Evolutionary conservation across 228 moss, liverwort and hornwort species (phyloP).

Genomic region (Sphagnum magellanicum): DNA sequence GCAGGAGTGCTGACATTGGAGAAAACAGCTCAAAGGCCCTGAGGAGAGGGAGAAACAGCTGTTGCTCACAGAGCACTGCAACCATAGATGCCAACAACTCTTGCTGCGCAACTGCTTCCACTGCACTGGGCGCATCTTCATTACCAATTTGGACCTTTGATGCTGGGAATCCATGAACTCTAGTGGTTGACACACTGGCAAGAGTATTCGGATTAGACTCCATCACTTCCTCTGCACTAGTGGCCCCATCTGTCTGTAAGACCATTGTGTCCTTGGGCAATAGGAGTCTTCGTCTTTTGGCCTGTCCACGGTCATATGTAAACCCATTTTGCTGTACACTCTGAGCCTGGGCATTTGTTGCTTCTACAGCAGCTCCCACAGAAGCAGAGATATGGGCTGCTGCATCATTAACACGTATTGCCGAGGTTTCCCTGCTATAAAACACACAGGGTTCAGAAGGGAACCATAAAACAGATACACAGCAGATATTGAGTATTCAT

Average conservation of each 20-base stretch:
- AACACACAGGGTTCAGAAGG: too few species aligned
- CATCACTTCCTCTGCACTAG: slow-evolving; percentile 10
- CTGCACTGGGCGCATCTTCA: slow-evolving; percentile 25
- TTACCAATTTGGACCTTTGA: slow-evolving; percentile 22
- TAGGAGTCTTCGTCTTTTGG: slow-evolving; percentile 55
- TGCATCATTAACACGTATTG: slow-evolving; percentile 57
- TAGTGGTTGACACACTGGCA: slow-evolving; percentile 9
- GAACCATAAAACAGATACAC: neutral
- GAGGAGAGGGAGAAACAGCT: slow-evolving; percentile 82
- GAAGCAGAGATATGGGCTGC: slow-evolving; percentile 59
- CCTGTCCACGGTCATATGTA: slow-evolving; percentile 37
- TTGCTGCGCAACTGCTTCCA: slow-evolving; percentile 45
- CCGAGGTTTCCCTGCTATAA: slow-evolving; percentile 65
- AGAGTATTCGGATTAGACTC: neutral
- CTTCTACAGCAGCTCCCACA: slow-evolving; percentile 73
- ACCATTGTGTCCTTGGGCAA: slow-evolving; percentile 27
- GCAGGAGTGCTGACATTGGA: slow-evolving; percentile 81
- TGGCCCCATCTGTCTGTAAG: slow-evolving; percentile 12
- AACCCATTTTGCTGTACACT: slow-evolving; percentile 15
- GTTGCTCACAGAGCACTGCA: slow-evolving; percentile 83
- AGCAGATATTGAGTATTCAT: neutral
- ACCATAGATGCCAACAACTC: slow-evolving; percentile 83
- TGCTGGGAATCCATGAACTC: slow-evolving; percentile 10
- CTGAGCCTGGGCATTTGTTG: slow-evolving; percentile 59
- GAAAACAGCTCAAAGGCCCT: slow-evolving; percentile 96